phyloP scores from a whole-genome alignment of 1,284 basidiomycete species.

The Leccinum variabile region DNA sequence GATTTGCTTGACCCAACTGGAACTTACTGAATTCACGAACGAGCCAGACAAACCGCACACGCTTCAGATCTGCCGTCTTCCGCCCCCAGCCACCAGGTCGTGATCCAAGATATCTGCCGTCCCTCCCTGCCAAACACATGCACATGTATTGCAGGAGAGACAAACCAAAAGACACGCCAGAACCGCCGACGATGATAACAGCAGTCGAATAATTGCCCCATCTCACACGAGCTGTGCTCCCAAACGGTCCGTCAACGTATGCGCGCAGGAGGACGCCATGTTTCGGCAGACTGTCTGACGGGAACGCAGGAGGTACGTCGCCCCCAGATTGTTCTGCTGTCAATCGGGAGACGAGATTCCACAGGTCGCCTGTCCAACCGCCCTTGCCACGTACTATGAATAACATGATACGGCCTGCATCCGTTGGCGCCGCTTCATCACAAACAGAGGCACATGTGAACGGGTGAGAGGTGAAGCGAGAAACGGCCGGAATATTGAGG shows the following conservation, averaged over 20 bases:
- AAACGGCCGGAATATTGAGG: constrained; percentile 70
- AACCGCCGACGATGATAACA: constrained; percentile 76
- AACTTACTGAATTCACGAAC: constrained; percentile 75
- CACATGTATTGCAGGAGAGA: constrained; percentile 73
- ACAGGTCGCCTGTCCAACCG: constrained; percentile 78
- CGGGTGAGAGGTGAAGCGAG: constrained; percentile 72
- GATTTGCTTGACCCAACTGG: not conserved
- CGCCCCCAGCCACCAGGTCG: constrained; percentile 44
- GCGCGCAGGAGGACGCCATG: constrained; percentile 63
- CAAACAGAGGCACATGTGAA: constrained; percentile 78
- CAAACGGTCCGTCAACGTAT: constrained; percentile 77
- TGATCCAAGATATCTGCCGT: constrained; percentile 47
- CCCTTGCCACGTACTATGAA: constrained; percentile 76
- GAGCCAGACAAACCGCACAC: constrained; percentile 84
- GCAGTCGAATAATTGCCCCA: constrained; percentile 70
- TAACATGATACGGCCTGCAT: constrained; percentile 59
- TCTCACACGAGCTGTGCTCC: constrained; percentile 64
- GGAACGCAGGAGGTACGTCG: constrained; percentile 13
- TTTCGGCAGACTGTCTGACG: constrained; percentile 32
- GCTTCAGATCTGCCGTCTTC: constrained; percentile 44
- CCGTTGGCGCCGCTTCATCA: constrained; percentile 48
- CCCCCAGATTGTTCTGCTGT: constrained; percentile 39
- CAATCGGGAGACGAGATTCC: constrained; percentile 52
- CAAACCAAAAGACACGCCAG: constrained; percentile 77
- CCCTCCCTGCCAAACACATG: constrained; percentile 57